phyloP scores from a whole-genome alignment of 2,329 filamentous ascomycete genomes.

The Fusarium sp. region DNA sequence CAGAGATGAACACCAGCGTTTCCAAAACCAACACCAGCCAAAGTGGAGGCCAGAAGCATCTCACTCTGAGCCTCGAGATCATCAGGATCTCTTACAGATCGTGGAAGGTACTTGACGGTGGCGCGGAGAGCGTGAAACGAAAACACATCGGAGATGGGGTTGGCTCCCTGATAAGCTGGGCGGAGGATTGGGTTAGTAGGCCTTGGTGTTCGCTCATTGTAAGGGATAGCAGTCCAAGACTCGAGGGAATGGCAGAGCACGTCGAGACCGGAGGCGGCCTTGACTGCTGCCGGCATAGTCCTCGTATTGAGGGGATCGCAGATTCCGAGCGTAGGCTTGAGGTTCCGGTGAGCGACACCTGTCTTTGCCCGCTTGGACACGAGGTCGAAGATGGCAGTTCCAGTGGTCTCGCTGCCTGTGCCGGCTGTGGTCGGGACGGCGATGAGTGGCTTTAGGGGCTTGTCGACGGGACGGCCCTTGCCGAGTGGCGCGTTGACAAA shows the following conservation, averaged over 20 bases:
- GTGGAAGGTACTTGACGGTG: conserved; percentile 92
- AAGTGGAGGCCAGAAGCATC: conserved; percentile 94
- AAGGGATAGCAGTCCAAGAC: conserved; percentile 98
- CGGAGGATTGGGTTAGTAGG: conserved; percentile 90
- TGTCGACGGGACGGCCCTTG: conserved; percentile 81
- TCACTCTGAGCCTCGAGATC: conserved; percentile 93
- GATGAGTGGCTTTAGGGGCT: conserved; percentile 79
- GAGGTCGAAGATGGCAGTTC: conserved; percentile 97
- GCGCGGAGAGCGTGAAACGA: conserved; percentile 84
- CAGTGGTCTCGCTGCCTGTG: conserved; percentile 93
- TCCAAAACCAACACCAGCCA: conserved; percentile 96
- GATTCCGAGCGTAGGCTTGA: conserved; percentile 95
- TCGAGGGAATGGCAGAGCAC: conserved; percentile 96
- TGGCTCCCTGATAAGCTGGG: conserved; percentile 96
- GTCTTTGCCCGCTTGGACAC: conserved; percentile 93
- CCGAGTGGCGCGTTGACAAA: conserved; percentile 97
- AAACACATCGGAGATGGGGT: conserved; percentile 98
- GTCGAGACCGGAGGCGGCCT: conserved; percentile 91
- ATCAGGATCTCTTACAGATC: conserved; percentile 87
- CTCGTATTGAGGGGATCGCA: conserved; percentile 88
- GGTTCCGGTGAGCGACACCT: conserved; percentile 91
- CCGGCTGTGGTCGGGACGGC: conserved; percentile 87
- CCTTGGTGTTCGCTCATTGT: conserved; percentile 83
- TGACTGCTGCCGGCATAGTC: conserved; percentile 95
- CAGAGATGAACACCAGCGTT: conserved; percentile 93